Evolutionary conservation across 495 filamentous ascomycete species (phyloP), one percentile per base, ranked within the genome.

Genomic region (Parathielavia hyrcaniae): DNA sequence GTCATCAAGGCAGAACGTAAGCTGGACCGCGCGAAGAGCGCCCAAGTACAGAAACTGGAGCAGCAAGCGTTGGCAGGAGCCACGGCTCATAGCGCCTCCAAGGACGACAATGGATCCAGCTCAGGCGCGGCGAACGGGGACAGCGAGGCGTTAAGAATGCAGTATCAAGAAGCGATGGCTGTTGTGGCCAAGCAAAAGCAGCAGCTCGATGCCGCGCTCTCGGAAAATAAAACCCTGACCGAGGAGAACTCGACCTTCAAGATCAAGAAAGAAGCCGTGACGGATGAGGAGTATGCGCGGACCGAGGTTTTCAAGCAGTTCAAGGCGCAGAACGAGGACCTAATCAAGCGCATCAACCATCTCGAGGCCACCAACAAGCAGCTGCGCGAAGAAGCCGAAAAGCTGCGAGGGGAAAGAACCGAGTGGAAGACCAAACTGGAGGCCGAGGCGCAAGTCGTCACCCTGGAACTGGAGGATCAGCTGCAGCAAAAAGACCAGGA

Each of bases 1-100:
- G 96, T 95, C 62, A 88, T 97, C 81, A 86, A 91, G 58, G 93
- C 93, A 4, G 93, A 97, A 67, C 92, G 92, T 74, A 90, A 88
- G 69, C 78, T 97, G 16, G 93, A 98, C 69, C 84, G 93, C 36
- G 83, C 85, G 8, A 88, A 86, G 67, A 97, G 92, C 65, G 73
- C 86, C 49, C 88, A 91, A 46, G 89, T 96, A n/a, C 86, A 88
- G 54, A 97, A 95, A 66, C 73, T 97, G 55, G 95, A 97, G 67
- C 88, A 87, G 61, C 89, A 96, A 71, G 90, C 89, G 19, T 83
- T 92, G 57, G 76, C 87, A 50, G 80, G 80, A 38, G 68, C 76
- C 22, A 73, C 79, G 1, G 78, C 76, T 19, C 80, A 72, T 60
- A 79, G 75, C 64, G 68, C 80, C 35, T 71, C 71, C 2, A 76